Base-by-base conservation (phyloP, 495 filamentous ascomycete species). In the Bacidia rubella region DNA sequence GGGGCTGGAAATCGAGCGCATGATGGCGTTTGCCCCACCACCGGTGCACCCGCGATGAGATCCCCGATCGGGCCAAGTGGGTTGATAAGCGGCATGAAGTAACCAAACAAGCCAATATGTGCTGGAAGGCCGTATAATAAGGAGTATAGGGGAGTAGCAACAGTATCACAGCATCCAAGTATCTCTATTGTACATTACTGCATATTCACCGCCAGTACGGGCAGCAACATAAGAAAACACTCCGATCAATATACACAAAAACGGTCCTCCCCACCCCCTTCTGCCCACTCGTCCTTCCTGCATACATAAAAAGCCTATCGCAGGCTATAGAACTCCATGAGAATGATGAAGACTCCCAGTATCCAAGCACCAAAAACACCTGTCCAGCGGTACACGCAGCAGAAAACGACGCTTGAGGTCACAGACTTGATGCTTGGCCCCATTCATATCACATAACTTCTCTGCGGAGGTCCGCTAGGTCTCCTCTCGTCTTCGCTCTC, bases 361-460 rank as follows among this genome's bases (percentile, higher is more conserved):
- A 35, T 35, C 29, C 29, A 35, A 35, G 15, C 7, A 15, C 29
- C 29, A 5, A 5, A 35, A 35, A 35, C 29, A 35, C 29, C 29
- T 35, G 29, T 35, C 29, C 29, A 35, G 29, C 29, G 15, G 29
- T 35, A 35, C 29, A 35, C 29, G 15, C 15, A 35, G 29, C 15
- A 35, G 15, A 15, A 15, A 15, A 35, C 5, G 15, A 35, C 15
- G 29, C 29, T 35, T 35, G 29, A n/a, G n/a, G n/a, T n/a, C n/a
- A n/a, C n/a, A n/a, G n/a, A 15, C 29, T 15, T 15, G 15, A 35
- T 15, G 5, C 29, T 7, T 5, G 29, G 7, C 7, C 29, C 29
- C 15, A 7, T 35, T 35, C 44, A 47, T 12, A 47, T 47, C 20
- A 47, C 44, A 47, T 47, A 47, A 47, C 44, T 47, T 22, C 44